Conservation (phyloP, 805 yeast genomes). For the Blastobotrys mokoenaii region DNA sequence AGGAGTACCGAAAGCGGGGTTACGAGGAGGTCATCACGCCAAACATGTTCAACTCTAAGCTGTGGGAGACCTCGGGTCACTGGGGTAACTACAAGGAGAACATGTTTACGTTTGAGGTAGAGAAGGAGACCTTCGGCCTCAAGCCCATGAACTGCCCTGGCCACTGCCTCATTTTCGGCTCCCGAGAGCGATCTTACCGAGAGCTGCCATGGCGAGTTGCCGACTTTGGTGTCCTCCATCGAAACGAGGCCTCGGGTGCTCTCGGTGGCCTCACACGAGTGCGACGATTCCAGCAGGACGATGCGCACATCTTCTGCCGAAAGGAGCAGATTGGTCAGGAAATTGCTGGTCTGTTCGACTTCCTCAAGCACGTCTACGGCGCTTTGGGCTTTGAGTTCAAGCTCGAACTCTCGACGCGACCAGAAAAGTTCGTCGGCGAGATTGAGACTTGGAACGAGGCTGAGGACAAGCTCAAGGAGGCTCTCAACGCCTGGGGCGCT, state of each 20-base stretch:
- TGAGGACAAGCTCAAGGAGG: conserved; percentile 72
- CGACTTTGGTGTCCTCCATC: conserved; percentile 93
- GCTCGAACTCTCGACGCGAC: conserved; percentile 96
- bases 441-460: conserved; percentile 91
- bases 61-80: conserved; percentile 99
- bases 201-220: conserved; percentile 99
- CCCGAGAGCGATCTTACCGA: conserved; percentile 90
- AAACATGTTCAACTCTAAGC: conserved; percentile 93
- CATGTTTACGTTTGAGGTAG: conserved; percentile 95
- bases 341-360: conserved; percentile 76
- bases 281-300: conserved; percentile 98
- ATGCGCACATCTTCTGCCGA: conserved; percentile 95
- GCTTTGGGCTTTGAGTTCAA: conserved; percentile 90
- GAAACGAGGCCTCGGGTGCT: conserved; percentile 96
- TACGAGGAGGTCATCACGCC: conserved; percentile 98
- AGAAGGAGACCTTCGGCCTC: conserved; percentile 88
- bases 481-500: conserved; percentile 79
- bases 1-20: conserved; percentile 86
- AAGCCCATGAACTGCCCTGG: conserved; percentile 98
- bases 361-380: conserved; percentile 78
- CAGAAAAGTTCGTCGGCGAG: conserved; percentile 93
- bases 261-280: conserved; percentile 92
- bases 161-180: conserved; percentile 86
- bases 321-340: conserved; percentile 83
- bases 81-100: conserved; percentile 97